Evolutionary conservation across 106 monocot species (phyloP), one percentile per base, ranked within the genome.

Genomic region (Alisma plantagoaquatica): DNA sequence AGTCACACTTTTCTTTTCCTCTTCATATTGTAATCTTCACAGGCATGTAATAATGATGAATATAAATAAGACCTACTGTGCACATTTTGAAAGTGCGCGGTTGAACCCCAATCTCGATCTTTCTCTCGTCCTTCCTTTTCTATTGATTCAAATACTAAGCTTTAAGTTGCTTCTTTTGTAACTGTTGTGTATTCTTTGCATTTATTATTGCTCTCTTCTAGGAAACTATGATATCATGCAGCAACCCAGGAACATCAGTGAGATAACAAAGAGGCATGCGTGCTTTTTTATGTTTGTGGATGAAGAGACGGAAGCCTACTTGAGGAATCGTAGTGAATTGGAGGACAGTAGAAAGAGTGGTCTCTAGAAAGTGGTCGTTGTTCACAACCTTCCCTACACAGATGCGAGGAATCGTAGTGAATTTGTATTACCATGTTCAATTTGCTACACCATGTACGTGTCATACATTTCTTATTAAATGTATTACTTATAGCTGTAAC

Each of bases 271-370:
- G 51, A 65, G 33, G 56, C 72, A 51, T 50, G 72, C 57, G 24
- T 89, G 89, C 46, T 96, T 96, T 64, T 96, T 65, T 52, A 96
- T 96, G 78, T 89, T 96, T 76, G 75, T 89, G 27, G 88, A 96
- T 76, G 78, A 89, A 63, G 81, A 96, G 58, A 96, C 88, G 41
- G 73, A 75, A 60, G 70, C 70, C 42, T 81, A 72, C 41, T 72
- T 96, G 44, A 89, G 49, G 80, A 98, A 98, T 28, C 72, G 71
- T 64, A 89, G 45, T 61, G 53, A 24, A 1, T 4, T 85, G 18
- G 66, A 78, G 49, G 62, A 25, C 20, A 56, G 51, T 42, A 78
- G 71, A 44, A 67, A 33, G 43, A 61, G 81, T 50, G 88, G 94
- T 9, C 58, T 98, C 53, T 98, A 89, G 96, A 89, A 78, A 73